Conservation (phyloP, 2,329 filamentous ascomycete genomes). For the Seiridium cupressi region DNA sequence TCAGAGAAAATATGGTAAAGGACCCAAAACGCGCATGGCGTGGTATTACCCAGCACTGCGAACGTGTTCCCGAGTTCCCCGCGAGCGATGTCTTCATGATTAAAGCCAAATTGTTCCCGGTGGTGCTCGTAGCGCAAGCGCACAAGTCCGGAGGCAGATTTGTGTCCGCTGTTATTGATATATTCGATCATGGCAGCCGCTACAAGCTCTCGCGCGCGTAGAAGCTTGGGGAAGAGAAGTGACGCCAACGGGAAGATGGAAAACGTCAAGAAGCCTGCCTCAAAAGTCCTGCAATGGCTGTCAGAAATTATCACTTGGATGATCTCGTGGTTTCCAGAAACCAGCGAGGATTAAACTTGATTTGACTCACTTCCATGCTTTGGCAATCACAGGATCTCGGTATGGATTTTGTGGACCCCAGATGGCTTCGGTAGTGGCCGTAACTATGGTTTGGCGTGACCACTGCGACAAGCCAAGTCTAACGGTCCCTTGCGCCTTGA, state of each 20-base stretch:
- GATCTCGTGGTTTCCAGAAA: background rate
- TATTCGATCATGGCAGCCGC: conserved; percentile 17
- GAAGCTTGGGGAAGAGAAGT: conserved; percentile 7
- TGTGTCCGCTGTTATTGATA: conserved; percentile 17
- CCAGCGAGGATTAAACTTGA: background rate
- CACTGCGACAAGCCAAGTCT: background rate
- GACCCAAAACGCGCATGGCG: conserved; percentile 20
- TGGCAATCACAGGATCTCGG: conserved; percentile 15
- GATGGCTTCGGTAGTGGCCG: conserved; percentile 20
- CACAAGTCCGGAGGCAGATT: conserved; percentile 20
- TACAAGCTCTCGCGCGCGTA: conserved; percentile 12
- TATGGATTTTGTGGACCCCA: conserved; percentile 25
- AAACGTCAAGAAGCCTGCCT: conserved; percentile 15
- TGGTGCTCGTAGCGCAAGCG: conserved; percentile 21
- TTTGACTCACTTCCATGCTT: conserved; percentile 18
- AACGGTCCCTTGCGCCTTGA: background rate
- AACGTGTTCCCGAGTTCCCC: conserved; percentile 24
- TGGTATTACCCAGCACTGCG: conserved; percentile 20
- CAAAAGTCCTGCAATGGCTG: conserved; percentile 12
- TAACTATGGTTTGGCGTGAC: conserved; percentile 16
- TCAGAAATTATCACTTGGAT: background rate
- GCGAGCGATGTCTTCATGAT: conserved; percentile 21
- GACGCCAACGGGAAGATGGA: conserved; percentile 12
- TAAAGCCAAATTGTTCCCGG: conserved; percentile 13
- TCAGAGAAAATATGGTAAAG: conserved; percentile 23